These are phyloP conservation scores for Tylopilus subfusipes DNA, from an alignment of 768 basidiomycete genomes.

Conservation along the genomic window DNA sequence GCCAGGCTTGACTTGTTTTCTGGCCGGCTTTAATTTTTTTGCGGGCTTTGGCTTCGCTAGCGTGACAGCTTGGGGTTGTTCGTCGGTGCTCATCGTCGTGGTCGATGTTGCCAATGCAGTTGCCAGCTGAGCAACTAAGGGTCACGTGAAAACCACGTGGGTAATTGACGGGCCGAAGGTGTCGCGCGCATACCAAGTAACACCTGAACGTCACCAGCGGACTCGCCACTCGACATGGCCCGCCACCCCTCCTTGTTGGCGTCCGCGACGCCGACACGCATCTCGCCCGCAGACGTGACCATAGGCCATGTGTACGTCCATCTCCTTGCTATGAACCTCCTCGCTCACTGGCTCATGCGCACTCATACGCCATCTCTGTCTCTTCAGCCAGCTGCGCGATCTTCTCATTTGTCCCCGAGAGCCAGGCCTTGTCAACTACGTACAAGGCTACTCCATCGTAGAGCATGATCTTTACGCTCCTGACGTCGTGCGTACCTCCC, in stretches of 20 bases:
- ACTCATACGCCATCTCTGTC: slow-evolving; percentile 8
- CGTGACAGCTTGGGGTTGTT: slow-evolving; percentile 15
- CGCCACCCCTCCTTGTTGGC: slow-evolving; percentile 44
- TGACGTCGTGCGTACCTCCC: slow-evolving; percentile 39
- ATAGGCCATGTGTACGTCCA: slow-evolving; percentile 62
- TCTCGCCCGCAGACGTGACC: slow-evolving; percentile 42
- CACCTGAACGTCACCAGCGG: slow-evolving; percentile 10
- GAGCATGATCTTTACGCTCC: slow-evolving; percentile 56
- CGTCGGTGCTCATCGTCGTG: slow-evolving; percentile 35
- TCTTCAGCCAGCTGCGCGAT: slow-evolving; percentile 68
- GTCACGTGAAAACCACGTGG: slow-evolving; percentile 27
- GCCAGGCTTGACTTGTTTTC: slow-evolving; percentile 88
- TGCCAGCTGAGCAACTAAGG: neutral
- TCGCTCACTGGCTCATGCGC: slow-evolving; percentile 2
- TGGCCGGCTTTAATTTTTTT: slow-evolving; percentile 85
- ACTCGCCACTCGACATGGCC: slow-evolving; percentile 40
- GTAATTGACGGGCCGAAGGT: slow-evolving; percentile 14
- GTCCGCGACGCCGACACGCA: slow-evolving; percentile 40
- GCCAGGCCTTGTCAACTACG: slow-evolving; percentile 61
- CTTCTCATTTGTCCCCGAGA: slow-evolving; percentile 71
- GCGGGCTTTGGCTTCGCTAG: slow-evolving; percentile 25
- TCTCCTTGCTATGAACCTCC: slow-evolving; percentile 1
- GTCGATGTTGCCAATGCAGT: slow-evolving; percentile 3
- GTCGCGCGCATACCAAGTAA: slow-evolving; percentile 3
- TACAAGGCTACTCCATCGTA: slow-evolving; percentile 49